Percentiles rank a stretch among this genome's conserved stretches.
Conservation (phyloP, 257 asterid species). For the Anisodus tanguticus region DNA sequence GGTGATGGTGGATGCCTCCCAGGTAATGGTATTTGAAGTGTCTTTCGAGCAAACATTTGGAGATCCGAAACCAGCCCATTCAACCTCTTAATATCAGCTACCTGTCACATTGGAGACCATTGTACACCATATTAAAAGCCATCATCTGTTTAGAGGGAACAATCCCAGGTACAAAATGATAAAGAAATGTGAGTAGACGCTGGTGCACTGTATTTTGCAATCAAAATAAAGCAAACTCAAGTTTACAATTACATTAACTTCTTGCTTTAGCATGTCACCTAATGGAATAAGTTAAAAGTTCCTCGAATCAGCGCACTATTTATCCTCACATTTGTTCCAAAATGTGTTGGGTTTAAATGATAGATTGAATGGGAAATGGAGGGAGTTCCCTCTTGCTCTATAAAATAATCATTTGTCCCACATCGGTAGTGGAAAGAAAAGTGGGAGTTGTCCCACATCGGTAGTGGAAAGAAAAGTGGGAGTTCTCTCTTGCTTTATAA, state of each 20-base stretch:
- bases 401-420: no score
- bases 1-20: conserved; percentile 94
- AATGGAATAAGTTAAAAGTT: background rate
- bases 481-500: no score
- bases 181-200: background rate
- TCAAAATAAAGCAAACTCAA: background rate
- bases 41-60: conserved; percentile 93
- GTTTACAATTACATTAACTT: background rate
- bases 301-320: background rate
- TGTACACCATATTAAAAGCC: background rate
- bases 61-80: conserved; percentile 87
- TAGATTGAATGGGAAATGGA: no score
- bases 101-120: conserved; percentile 45
- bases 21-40: conserved; percentile 82
- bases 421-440: no score
- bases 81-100: conserved; percentile 79
- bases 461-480: no score
- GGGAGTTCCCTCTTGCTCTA: no score
- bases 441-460: no score
- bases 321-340: background rate
- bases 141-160: background rate
- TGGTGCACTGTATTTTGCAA: background rate
- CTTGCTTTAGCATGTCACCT: conserved; percentile 21
- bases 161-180: background rate
- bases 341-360: no score